Base-by-base conservation (phyloP, 208 protist genomes). In the Leishmania braziliensis region DNA sequence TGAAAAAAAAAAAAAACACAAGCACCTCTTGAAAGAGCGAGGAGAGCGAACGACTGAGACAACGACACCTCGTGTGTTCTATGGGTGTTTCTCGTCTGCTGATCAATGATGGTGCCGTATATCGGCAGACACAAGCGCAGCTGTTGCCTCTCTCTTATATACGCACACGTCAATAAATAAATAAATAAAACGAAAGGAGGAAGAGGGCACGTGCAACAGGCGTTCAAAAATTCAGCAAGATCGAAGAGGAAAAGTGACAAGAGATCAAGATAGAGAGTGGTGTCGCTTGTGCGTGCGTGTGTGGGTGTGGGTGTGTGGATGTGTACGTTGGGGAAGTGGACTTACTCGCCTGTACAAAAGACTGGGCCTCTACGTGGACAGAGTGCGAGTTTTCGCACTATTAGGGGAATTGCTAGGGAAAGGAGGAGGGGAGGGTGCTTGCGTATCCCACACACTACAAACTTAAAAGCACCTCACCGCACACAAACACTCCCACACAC, bases 401-500 rank as follows among this genome's bases (percentile, higher is more conserved):
- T 51, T 72, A 72, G 46, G 9, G 8, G 4, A 26, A 72, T 50
- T 26, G 39, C 39, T 43, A 10, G 3, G n/a, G 36, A 23, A 4
- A 5, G 50, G 39, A 50, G 43, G 39, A 71, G 39, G 5, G 26
- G 65, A 8, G 20, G 33, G 43, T 46, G 39, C 39, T 43, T 51
- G 29, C 39, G 23, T 29, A 72, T 46, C 66, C 66, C 66, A 46
- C 66, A 72, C 39, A 72, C 66, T 72, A 72, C n/a, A n/a, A n/a
- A n/a, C n/a, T n/a, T n/a, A n/a, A n/a, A n/a, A n/a, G n/a, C n/a
- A n/a, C n/a, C n/a, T n/a, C n/a, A n/a, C n/a, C n/a, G n/a, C n/a
- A n/a, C n/a, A n/a, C n/a, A n/a, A n/a, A n/a, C n/a, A n/a, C n/a
- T n/a, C n/a, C n/a, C n/a, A n/a, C n/a, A n/a, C n/a, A n/a, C n/a